Evolutionary conservation across 768 basidiomycete genomes (phyloP).

Genomic region (Coprinopsis sp.): DNA sequence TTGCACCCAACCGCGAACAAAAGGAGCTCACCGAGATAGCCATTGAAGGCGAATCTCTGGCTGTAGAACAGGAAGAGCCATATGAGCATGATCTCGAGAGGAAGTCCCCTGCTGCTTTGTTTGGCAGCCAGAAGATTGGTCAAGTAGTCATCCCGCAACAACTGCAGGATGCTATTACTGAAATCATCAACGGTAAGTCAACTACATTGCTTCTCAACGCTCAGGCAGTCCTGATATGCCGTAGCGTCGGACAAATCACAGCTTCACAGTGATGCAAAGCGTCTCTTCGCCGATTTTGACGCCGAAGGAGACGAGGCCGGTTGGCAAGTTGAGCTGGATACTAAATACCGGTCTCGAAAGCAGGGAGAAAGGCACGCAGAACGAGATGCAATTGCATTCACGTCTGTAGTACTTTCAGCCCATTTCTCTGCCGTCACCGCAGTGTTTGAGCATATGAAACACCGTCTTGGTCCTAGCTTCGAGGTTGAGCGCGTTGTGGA

Average conservation of each 20-base stretch:
- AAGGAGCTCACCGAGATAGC: constrained; percentile 56
- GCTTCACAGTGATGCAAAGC: constrained; percentile 66
- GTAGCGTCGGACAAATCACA: constrained; percentile 60
- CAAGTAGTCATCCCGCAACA: constrained; percentile 69
- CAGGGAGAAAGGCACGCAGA: constrained; percentile 56
- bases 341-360: constrained; percentile 53
- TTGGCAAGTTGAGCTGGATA: constrained; percentile 57
- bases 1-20: constrained; percentile 19
- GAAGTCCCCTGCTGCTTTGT: constrained; percentile 78
- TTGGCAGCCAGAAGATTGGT: constrained; percentile 72
- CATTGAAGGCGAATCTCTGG: constrained; percentile 29
- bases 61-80: constrained; percentile 2
- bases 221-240: constrained; percentile 6
- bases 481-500: constrained; percentile 62
- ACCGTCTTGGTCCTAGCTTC: constrained; percentile 61
- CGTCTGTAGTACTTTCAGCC: constrained; percentile 78
- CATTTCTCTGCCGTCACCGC: constrained; percentile 78
- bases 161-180: constrained; percentile 59
- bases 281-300: constrained; percentile 51
- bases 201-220: too few species aligned
- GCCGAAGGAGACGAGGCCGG: constrained; percentile 24
- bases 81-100: constrained; percentile 31
- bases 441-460: constrained; percentile 66
- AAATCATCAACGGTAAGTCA: constrained; percentile 61
- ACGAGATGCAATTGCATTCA: constrained; percentile 80